Percentiles rank a stretch among this genome's conserved stretches.
Conservation (phyloP, 371 early-diverging fungal species). For the Actinomortierella ambigua region DNA sequence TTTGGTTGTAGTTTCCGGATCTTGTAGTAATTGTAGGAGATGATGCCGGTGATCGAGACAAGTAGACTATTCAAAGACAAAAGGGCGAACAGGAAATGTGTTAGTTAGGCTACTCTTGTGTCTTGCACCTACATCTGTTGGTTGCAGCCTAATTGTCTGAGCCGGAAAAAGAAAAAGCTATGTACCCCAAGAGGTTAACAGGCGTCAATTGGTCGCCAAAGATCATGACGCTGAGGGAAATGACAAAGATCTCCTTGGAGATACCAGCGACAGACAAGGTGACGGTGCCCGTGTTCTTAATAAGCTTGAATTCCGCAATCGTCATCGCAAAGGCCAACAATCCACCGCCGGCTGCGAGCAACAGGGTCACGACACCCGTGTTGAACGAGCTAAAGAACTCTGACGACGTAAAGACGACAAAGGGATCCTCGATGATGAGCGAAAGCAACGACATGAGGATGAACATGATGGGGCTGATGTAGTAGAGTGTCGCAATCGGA, state of each 20-base stretch:
- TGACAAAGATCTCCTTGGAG: slow-evolving; percentile 70
- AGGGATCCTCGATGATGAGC: slow-evolving; percentile 64
- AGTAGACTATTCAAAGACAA: slow-evolving; percentile 48
- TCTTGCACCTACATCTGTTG: too few relatives aligned
- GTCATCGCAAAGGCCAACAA: slow-evolving; percentile 89
- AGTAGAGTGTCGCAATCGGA: slow-evolving; percentile 82
- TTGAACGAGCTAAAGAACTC: slow-evolving; percentile 51
- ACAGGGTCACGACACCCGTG: slow-evolving; percentile 49
- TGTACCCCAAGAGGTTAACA: slow-evolving; percentile 58
- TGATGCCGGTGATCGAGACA: slow-evolving; percentile 65
- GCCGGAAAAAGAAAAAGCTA: background rate
- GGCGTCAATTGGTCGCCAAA: slow-evolving; percentile 61
- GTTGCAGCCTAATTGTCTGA: too few relatives aligned
- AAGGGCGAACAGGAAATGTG: background rate
- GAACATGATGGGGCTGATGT: slow-evolving; percentile 80
- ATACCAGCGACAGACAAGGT: slow-evolving; percentile 91
- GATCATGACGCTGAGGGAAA: slow-evolving; percentile 58
- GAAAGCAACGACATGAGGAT: slow-evolving; percentile 58
- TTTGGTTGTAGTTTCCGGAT: slow-evolving; percentile 40
- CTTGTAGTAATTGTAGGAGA: slow-evolving; percentile 63
- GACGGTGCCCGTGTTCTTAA: slow-evolving; percentile 82
- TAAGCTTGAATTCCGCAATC: slow-evolving; percentile 80
- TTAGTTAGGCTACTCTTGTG: background rate
- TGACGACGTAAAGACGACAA: slow-evolving; percentile 52
- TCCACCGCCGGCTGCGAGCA: slow-evolving; percentile 76